These are phyloP conservation scores for Starmerella khaoyaiensis DNA, from an alignment of 805 yeast species.

Conservation along the genomic window DNA sequence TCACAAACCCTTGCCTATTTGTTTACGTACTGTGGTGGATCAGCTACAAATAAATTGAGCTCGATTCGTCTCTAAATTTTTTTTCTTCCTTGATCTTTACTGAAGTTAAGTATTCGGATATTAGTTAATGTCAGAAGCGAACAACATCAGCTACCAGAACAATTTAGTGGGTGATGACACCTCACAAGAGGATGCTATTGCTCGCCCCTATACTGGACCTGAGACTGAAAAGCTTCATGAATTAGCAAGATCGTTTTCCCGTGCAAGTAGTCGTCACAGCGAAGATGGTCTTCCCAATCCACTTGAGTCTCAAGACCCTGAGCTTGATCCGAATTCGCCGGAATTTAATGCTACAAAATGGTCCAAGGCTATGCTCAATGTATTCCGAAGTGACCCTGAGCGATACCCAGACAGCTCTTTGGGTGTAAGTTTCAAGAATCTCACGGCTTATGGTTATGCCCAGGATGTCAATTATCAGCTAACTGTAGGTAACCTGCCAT, in stretches of 20 bases:
- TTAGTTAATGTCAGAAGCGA: too few species aligned
- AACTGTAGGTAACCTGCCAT: constrained; percentile 36
- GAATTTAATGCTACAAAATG: constrained; percentile 47
- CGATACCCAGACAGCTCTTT: constrained; percentile 47
- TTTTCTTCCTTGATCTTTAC: too few species aligned
- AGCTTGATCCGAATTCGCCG: constrained; percentile 46
- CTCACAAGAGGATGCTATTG: too few species aligned
- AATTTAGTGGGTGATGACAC: too few species aligned
- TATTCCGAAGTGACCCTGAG: constrained; percentile 45
- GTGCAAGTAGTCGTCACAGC: background rate
- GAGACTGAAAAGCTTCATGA: constrained; percentile 8
- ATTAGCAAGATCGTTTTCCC: constrained; percentile 12
- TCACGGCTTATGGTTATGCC: constrained; percentile 53
- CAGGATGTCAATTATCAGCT: constrained; percentile 51
- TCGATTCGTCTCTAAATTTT: too few species aligned
- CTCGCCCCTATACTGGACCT: constrained; percentile 11
- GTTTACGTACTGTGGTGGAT: too few species aligned
- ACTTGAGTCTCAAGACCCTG: constrained; percentile 28
- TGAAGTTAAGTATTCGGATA: too few species aligned
- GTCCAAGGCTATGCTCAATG: constrained; percentile 46
- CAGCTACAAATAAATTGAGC: too few species aligned
- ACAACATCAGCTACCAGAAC: too few species aligned
- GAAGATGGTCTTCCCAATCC: background rate
- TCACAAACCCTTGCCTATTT: too few species aligned
- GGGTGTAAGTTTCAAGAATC: constrained; percentile 45